Evolutionary conservation across 805 yeast species (phyloP).

Genomic region (Yarrowia hollandica): DNA sequence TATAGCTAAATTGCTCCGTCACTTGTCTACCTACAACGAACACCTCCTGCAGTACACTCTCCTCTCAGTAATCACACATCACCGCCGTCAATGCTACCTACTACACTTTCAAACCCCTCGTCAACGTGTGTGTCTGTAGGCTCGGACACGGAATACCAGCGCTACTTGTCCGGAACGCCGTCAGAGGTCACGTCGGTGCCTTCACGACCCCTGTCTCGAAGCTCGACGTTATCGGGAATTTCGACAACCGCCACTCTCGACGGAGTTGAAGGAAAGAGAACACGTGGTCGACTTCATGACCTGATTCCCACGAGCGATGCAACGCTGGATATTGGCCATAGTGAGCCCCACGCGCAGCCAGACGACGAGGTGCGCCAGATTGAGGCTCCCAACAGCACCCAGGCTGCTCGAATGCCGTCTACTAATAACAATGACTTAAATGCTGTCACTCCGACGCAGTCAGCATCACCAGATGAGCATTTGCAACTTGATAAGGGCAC

Average conservation of each 20-base stretch:
- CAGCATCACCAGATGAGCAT: constrained; percentile 11
- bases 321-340: background rate
- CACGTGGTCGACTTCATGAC: constrained; percentile 24
- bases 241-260: constrained; percentile 75
- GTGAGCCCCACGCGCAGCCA: constrained; percentile 28
- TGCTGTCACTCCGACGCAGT: background rate
- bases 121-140: constrained; percentile 29
- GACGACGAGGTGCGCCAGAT: constrained; percentile 3
- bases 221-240: constrained; percentile 60
- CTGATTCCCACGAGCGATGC: constrained; percentile 14
- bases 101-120: constrained; percentile 25
- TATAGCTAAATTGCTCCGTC: constrained; percentile 15
- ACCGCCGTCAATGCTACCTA: constrained; percentile 21
- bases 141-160: constrained; percentile 29
- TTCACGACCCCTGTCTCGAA: constrained; percentile 64
- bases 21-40: constrained; percentile 2
- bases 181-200: constrained; percentile 29
- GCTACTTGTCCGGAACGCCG: constrained; percentile 19
- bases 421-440: constrained; percentile 5
- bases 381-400: background rate
- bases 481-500: constrained; percentile 25
- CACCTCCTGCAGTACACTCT: background rate
- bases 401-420: background rate
- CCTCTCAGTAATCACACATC: background rate
- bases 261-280: constrained; percentile 64